These are phyloP conservation scores for Xylaria sp. DNA, from an alignment of 495 filamentous ascomycete genomes.

Conservation along the genomic window DNA sequence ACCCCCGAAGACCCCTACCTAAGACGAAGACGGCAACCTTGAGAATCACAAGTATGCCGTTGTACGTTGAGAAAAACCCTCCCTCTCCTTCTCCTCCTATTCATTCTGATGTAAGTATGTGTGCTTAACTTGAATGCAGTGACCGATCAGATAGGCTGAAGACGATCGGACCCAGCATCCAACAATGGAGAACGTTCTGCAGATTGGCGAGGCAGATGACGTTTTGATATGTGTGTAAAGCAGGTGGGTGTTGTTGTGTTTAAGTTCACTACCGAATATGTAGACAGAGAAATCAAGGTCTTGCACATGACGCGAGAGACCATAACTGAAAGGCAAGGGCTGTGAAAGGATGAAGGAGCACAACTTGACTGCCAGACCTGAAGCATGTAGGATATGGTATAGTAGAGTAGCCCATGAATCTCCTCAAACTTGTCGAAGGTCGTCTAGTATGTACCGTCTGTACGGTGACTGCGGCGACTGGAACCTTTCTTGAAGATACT, in stretches of 20 bases:
- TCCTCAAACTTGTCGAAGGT: neutral
- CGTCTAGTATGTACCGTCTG: neutral
- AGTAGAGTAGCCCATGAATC: too few species aligned
- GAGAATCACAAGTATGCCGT: neutral
- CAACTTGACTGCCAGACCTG: neutral
- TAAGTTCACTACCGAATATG: conserved; percentile 4
- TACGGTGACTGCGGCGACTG: neutral
- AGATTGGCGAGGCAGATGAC: neutral
- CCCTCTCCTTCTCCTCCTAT: neutral
- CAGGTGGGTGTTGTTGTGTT: neutral
- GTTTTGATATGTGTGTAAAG: neutral
- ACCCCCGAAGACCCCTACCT: neutral
- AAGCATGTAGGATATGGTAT: neutral
- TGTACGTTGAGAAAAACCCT: neutral
- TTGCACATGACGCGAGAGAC: neutral
- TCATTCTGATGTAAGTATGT: neutral
- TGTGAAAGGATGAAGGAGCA: neutral
- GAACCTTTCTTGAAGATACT: conserved; percentile 8
- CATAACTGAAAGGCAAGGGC: neutral
- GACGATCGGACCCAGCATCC: neutral
- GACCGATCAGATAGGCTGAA: neutral
- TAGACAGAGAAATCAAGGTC: neutral
- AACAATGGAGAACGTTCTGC: neutral
- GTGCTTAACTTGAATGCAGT: neutral
- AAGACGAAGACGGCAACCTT: neutral